Evolutionary conservation across 495 filamentous ascomycete genomes (phyloP), one percentile per base, ranked within the genome.

Genomic region (Penicillium chermesinum): DNA sequence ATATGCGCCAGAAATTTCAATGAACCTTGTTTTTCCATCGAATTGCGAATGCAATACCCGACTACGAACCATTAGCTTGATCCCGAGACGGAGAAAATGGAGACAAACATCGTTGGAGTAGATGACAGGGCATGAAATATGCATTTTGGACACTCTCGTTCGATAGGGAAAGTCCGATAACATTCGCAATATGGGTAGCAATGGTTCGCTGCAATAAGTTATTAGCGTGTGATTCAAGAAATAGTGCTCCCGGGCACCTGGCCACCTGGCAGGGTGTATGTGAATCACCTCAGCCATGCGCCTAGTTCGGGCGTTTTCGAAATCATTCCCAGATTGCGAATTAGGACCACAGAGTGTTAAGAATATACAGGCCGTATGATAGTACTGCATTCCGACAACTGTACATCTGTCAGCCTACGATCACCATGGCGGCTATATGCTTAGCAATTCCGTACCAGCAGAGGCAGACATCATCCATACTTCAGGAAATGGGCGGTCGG

Each of bases 371-470:
- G 62, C 52, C 0, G 67, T 48, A 20, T 69, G 59, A 19, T 69
- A 69, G 42, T 71, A 71, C 32, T 71, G 65, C 52, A 71, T 53
- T 8, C 67, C 65, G 14, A 71, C 62, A 17, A 66, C 67, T 71
- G 36, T 7, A 27, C 4, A n/a, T 8, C 25, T 17, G 12, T 43
- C n/a, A 44, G 12, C 6, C 16, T 35, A 25, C 0, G n/a, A 44
- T 15, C 12, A 19, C n/a, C n/a, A n/a, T n/a, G n/a, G n/a, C n/a
- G n/a, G n/a, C n/a, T n/a, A n/a, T n/a, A n/a, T n/a, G n/a, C n/a
- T n/a, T n/a, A n/a, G n/a, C n/a, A n/a, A n/a, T n/a, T n/a, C n/a
- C n/a, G n/a, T 45, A 67, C 67, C 63, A 16, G 65, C 67, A 19
- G 65, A 61, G 0, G 62, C 62, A 16, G 65, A 69, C 53, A 69